These are phyloP conservation scores for Didymosphaeria variabile DNA, from an alignment of 2,329 filamentous ascomycete species.

Conservation along the genomic window DNA sequence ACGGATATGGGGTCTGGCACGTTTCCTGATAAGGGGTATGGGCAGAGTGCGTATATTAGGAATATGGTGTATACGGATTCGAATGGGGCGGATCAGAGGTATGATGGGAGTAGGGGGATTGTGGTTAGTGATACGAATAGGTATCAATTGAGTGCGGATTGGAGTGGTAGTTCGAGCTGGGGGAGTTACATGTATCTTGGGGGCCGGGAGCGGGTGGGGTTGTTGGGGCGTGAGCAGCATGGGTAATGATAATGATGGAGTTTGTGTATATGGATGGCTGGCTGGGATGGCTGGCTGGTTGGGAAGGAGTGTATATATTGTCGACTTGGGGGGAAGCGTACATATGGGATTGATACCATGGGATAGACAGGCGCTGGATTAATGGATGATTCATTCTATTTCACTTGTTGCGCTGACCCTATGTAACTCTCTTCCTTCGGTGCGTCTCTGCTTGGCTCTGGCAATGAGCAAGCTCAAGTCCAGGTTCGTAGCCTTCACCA, in stretches of 20 bases:
- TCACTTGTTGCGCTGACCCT: no score
- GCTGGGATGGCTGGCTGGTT: slow-evolving; percentile 2
- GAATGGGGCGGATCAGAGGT: slow-evolving; percentile 12
- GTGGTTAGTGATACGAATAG: slow-evolving; percentile 24
- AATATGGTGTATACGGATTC: slow-evolving; percentile 27
- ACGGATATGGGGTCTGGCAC: slow-evolving; percentile 27
- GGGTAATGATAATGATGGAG: slow-evolving; percentile 7
- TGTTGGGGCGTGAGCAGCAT: slow-evolving; percentile 3
- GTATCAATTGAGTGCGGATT: slow-evolving; percentile 21
- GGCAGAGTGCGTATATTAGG: slow-evolving; percentile 22
- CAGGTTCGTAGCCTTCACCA: slow-evolving; percentile 20
- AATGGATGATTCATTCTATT: slow-evolving; percentile 4
- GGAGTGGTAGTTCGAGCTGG: slow-evolving; percentile 11
- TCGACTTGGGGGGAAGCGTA: slow-evolving; percentile 30
- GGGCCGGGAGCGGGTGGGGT: slow-evolving; percentile 26
- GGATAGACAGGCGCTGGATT: slow-evolving; percentile 3
- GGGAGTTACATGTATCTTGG: slow-evolving; percentile 27
- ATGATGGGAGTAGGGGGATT: slow-evolving; percentile 23
- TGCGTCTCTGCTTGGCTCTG: slow-evolving; percentile 21
- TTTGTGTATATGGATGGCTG: slow-evolving; percentile 56
- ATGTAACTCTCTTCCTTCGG: no score
- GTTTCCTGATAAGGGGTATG: slow-evolving; percentile 23
- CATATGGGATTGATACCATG: slow-evolving; percentile 61
- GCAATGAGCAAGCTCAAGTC: slow-evolving; percentile 1
- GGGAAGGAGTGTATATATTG: neutral